These are phyloP conservation scores for Atkinsonella hypoxylon DNA, from an alignment of 2,329 filamentous ascomycete genomes.

Conservation along the genomic window DNA sequence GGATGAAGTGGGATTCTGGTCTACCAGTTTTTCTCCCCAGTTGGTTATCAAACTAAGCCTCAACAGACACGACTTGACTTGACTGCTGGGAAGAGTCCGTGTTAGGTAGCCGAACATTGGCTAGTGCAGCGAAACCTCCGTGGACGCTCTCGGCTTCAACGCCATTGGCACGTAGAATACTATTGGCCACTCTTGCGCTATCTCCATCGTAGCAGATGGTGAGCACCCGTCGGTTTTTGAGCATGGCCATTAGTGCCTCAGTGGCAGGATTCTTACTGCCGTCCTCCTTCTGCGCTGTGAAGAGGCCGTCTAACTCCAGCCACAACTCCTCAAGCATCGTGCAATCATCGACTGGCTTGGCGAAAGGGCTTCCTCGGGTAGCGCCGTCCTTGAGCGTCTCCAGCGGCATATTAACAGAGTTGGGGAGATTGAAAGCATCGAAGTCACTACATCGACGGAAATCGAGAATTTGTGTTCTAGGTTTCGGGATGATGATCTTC, in stretches of 20 bases:
- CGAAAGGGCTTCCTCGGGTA: conserved; percentile 16
- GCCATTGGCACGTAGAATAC: conserved; percentile 38
- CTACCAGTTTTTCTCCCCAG: neutral
- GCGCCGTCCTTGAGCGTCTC: conserved; percentile 21
- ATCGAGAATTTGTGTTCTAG: conserved; percentile 29
- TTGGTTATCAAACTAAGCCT: conserved; percentile 10
- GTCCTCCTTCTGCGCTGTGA: conserved; percentile 20
- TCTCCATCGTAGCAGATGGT: conserved; percentile 42
- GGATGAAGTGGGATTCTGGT: neutral
- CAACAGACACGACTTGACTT: conserved; percentile 11
- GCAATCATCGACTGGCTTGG: conserved; percentile 34
- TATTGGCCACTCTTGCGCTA: conserved; percentile 40
- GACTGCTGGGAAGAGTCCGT: conserved; percentile 15
- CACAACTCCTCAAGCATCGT: conserved; percentile 33
- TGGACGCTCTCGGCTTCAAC: conserved; percentile 32
- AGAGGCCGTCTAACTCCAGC: conserved; percentile 34
- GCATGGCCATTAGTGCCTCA: conserved; percentile 15
- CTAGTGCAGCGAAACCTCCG: conserved; percentile 25
- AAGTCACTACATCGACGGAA: conserved; percentile 31
- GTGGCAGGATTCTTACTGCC: conserved; percentile 17
- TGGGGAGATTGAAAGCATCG: conserved; percentile 29
- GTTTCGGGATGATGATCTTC: conserved; percentile 14
- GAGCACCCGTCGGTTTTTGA: conserved; percentile 28
- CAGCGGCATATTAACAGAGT: conserved; percentile 33
- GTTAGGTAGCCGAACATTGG: conserved; percentile 15